These are phyloP conservation scores for Cladosporium halotolerans DNA, from an alignment of 2,329 filamentous ascomycete genomes.

Conservation along the genomic window DNA sequence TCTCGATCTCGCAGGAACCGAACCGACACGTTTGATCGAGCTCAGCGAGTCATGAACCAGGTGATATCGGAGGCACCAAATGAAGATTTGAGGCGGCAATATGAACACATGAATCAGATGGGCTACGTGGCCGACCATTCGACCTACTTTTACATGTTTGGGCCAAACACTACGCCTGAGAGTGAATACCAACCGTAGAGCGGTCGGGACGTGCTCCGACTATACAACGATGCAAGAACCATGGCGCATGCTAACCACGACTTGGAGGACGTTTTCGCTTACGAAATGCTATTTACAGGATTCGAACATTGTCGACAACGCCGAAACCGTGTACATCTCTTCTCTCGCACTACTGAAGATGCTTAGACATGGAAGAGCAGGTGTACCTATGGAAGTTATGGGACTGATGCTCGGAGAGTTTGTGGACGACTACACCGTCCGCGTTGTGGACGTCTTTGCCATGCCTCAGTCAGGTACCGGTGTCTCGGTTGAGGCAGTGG, in stretches of 20 bases:
- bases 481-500: conserved; percentile 95
- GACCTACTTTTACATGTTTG: too few relatives aligned
- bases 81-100: too few relatives aligned
- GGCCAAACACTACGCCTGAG: too few relatives aligned
- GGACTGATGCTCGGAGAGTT: conserved; percentile 98
- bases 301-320: conserved; percentile 94
- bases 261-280: conserved; percentile 2
- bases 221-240: conserved; percentile 1
- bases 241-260: not conserved
- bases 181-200: not conserved
- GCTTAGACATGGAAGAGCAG: conserved; percentile 92
- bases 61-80: too few relatives aligned
- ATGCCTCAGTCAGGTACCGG: conserved; percentile 99
- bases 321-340: conserved; percentile 98
- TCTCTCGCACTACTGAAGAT: conserved; percentile 96
- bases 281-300: conserved; percentile 55
- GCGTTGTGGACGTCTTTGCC: conserved; percentile 96
- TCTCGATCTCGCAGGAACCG: not conserved
- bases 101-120: not conserved
- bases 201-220: not conserved
- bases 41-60: too few relatives aligned
- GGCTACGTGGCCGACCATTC: not conserved
- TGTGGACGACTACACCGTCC: conserved; percentile 96
- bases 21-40: too few relatives aligned
- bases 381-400: conserved; percentile 99